Conservation (phyloP, 345 rosid species). For the Citropsis articulata region DNA sequence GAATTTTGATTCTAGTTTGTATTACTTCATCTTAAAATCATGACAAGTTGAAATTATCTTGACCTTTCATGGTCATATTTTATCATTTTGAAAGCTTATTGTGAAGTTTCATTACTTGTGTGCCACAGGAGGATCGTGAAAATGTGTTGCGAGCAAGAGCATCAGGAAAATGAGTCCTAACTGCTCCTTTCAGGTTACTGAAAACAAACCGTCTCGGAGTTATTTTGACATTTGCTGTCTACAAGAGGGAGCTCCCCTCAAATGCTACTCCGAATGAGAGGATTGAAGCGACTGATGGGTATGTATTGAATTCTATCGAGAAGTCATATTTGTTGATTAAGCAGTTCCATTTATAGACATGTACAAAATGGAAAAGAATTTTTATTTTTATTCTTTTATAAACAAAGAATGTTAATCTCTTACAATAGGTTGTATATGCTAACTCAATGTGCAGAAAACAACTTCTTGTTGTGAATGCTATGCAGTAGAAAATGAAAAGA, state of each 20-base stretch:
- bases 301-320: conserved; percentile 19
- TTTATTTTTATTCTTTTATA: neutral
- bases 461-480: neutral
- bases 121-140: conserved; percentile 81
- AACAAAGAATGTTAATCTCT: neutral
- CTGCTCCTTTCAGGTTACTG: conserved; percentile 89
- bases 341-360: neutral
- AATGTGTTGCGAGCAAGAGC: conserved; percentile 86
- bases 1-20: neutral
- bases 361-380: neutral
- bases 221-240: conserved; percentile 90
- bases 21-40: neutral
- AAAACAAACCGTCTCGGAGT: conserved; percentile 95
- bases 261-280: conserved; percentile 83
- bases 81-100: neutral
- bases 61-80: neutral
- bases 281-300: conserved; percentile 87
- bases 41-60: neutral
- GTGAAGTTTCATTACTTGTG: conserved; percentile 9
- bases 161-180: conserved; percentile 86
- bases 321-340: neutral
- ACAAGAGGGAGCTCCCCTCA: conserved; percentile 73
- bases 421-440: neutral
- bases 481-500: neutral
- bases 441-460: neutral